Evolutionary conservation across 495 filamentous ascomycete species (phyloP).

Genomic region (Xylona heveae): DNA sequence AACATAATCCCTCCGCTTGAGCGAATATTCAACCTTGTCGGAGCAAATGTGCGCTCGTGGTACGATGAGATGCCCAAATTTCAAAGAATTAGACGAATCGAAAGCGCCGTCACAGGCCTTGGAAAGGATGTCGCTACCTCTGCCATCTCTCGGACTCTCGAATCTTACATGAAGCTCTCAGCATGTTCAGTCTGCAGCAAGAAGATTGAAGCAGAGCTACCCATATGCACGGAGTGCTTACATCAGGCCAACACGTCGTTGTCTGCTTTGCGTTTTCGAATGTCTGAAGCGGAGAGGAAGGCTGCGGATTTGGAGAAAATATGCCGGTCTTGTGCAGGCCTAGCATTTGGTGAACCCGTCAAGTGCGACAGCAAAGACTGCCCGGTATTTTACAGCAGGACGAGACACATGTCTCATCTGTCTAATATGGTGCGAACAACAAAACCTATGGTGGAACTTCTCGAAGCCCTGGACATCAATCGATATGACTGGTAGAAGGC

Average conservation of each 20-base stretch:
- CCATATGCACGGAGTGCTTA: conserved; percentile 46
- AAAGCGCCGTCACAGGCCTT: conserved; percentile 12
- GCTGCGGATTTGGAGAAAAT: conserved; percentile 44
- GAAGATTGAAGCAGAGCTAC: conserved; percentile 32
- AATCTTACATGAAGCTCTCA: conserved; percentile 68
- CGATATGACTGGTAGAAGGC: no score
- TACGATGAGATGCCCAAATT: conserved; percentile 94
- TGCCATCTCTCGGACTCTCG: conserved; percentile 42
- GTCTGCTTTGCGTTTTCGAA: conserved; percentile 32
- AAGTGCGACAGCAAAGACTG: conserved; percentile 81
- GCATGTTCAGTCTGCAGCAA: conserved; percentile 57
- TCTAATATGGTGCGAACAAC: conserved; percentile 26
- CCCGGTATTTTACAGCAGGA: conserved; percentile 74
- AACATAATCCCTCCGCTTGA: conserved; percentile 89
- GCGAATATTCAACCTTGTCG: conserved; percentile 91
- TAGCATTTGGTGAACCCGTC: conserved; percentile 53
- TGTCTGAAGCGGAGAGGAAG: conserved; percentile 41
- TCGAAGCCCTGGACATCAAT: not conserved
- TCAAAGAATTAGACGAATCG: conserved; percentile 43
- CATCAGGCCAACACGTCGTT: conserved; percentile 32
- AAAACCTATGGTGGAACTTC: conserved; percentile 1
- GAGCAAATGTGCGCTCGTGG: conserved; percentile 79
- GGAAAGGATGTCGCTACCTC: conserved; percentile 14
- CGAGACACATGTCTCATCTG: conserved; percentile 42
- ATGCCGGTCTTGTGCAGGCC: conserved; percentile 62